Percentiles rank a stretch among this genome's conserved stretches.
Conservation (phyloP, 352 stramenopile genomes). For the Phytophthora boehmeriae region DNA sequence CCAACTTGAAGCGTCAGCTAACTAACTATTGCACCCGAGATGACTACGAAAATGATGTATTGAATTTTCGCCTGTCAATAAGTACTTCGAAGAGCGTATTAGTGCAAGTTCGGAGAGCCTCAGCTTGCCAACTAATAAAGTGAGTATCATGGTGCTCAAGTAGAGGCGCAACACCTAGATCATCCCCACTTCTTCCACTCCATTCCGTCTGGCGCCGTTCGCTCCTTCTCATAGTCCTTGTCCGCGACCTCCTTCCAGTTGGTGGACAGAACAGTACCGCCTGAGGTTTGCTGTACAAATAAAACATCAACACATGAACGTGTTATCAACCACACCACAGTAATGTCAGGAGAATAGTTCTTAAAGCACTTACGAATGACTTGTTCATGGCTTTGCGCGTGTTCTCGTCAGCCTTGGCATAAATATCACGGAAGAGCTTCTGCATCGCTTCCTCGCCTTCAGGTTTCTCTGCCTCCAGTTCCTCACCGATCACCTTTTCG, state of each 20-base stretch:
- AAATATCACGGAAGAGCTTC: constrained; percentile 93
- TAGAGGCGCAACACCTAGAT: not conserved
- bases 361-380: constrained; percentile 76
- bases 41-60: too few species aligned
- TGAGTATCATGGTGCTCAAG: too few species aligned
- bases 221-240: constrained; percentile 92
- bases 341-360: not conserved
- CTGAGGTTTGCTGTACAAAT: constrained; percentile 85
- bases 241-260: constrained; percentile 92
- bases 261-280: constrained; percentile 91
- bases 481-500: constrained; percentile 76
- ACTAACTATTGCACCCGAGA: too few species aligned
- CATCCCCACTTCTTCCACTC: constrained; percentile 90
- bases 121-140: too few species aligned
- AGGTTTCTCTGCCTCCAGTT: constrained; percentile 88
- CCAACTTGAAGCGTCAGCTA: too few species aligned
- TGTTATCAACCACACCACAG: not conserved
- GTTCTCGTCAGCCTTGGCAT: constrained; percentile 90
- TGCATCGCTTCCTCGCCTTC: constrained; percentile 93
- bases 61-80: too few species aligned
- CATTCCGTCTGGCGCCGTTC: constrained; percentile 85
- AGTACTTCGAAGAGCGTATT: too few species aligned
- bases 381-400: constrained; percentile 94
- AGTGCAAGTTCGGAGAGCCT: too few species aligned
- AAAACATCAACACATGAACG: constrained; percentile 4